A percentile compares a stretch with the other conserved stretches of the same genome.
Conservation (phyloP, 306 rosid genomes). For the Prunus campanulata region DNA sequence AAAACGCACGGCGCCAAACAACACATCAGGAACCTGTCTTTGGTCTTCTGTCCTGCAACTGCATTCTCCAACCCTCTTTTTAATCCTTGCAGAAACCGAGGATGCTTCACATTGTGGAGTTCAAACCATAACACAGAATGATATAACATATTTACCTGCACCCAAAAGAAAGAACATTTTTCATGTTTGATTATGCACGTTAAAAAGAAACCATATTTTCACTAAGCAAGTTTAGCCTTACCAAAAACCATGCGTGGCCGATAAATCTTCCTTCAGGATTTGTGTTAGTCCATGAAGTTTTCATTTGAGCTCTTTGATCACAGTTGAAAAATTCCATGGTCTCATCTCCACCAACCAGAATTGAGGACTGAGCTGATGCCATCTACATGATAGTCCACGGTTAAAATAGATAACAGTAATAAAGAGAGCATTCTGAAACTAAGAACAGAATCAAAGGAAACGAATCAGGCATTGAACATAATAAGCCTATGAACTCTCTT, state of each 20-base stretch:
- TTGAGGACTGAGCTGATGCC: conserved; percentile 11
- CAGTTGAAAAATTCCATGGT: not conserved
- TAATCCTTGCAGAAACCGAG: not conserved
- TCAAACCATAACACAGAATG: conserved; percentile 10
- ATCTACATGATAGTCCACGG: not conserved
- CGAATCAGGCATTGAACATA: not conserved
- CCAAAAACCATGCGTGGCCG: conserved; percentile 1
- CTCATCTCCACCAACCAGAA: not conserved
- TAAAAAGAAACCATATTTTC: not conserved
- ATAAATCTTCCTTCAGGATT: not conserved
- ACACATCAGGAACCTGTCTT: conserved; percentile 11
- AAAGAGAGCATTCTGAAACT: not conserved
- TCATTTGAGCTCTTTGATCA: not conserved
- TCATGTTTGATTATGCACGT: not conserved
- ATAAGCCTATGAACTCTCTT: conserved; percentile 25
- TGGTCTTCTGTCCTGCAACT: conserved; percentile 14
- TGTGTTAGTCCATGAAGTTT: conserved; percentile 4
- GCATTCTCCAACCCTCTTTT: not conserved
- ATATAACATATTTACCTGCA: conserved; percentile 17
- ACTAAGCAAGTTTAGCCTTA: not conserved
- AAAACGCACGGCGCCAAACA: conserved; percentile 8
- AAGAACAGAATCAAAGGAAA: not conserved
- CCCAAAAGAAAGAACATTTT: not conserved
- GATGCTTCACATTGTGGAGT: not conserved
- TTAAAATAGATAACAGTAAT: not conserved